Evolutionary conservation across 2,329 filamentous ascomycete genomes (phyloP), one percentile per base, ranked within the genome.

Genomic region (Apiospora aurea): DNA sequence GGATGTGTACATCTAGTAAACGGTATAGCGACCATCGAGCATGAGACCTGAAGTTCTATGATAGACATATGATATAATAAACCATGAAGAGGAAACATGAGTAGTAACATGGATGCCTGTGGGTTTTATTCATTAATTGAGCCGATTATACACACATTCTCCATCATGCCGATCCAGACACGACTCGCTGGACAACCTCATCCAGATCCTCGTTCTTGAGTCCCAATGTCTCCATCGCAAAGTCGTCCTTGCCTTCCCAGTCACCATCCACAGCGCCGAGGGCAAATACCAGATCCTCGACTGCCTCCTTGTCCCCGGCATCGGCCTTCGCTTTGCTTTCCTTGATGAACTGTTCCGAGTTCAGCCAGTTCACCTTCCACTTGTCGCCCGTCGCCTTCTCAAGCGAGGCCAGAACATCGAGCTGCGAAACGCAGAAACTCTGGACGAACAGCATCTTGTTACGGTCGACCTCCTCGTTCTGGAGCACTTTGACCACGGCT

Each of bases 281-380:
- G 46, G 85, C 86, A 73, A 86, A 88, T 2, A 87, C 86, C 73
- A 87, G 80, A 64, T 87, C 83, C 76, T 87, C 84, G 44, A 85
- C 77, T 0, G 84, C 82, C 1, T 78, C 78, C 21, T 72, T 74
- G 44, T 85, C 79, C 0, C 81, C 85, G 0, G 76, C 78, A 18
- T 85, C 80, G n/a, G 81, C 81, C 71, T 78, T 78, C 8, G 73
- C 74, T 76, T 82, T 83, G 68, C 83, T 76, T 57, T 81, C 76
- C 38, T 77, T 75, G 14, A 88, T 79, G 61, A 83, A 87, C 0
- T 76, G 76, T 13, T 83, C 81, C 0, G 83, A 83, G 61, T 85
- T 81, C 1, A 81, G 70, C 34, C 79, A 73, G 16, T 76, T 77
- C 21, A 78, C 76, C 21, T 75, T 72, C 81, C 81, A 83, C 72